Evolutionary conservation across 176 grass and related monocot species (phyloP).

Genomic region (Oryza meyeriana): DNA sequence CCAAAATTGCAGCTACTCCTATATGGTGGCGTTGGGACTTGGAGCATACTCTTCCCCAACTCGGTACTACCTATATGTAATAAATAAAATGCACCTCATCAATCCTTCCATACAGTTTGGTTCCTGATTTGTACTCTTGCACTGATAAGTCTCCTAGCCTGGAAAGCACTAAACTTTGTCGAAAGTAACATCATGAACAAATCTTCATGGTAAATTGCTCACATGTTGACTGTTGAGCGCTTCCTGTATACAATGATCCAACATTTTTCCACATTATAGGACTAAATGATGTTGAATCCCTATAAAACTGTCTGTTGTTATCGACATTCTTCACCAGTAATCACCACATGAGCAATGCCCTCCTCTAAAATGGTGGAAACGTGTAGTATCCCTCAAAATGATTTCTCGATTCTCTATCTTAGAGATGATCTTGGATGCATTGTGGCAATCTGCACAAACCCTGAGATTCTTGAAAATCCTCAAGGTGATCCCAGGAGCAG

Average conservation of each 20-base stretch:
- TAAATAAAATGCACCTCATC: background rate
- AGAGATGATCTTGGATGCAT: constrained; percentile 62
- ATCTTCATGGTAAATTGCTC: background rate
- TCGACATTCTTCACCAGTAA: constrained; percentile 58
- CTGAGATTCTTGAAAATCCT: constrained; percentile 73
- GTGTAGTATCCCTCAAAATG: constrained; percentile 58
- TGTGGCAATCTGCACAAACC: constrained; percentile 73
- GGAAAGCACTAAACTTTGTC: background rate
- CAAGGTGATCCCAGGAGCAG: constrained; percentile 37
- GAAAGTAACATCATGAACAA: background rate
- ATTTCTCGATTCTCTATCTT: constrained; percentile 60
- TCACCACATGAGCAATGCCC: constrained; percentile 62
- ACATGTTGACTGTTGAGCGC: background rate
- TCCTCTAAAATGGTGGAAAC: constrained; percentile 72
- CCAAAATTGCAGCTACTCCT: background rate
- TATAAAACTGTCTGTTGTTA: background rate
- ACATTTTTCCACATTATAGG: background rate
- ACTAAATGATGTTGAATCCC: background rate
- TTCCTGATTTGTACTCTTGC: background rate
- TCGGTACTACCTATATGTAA: background rate
- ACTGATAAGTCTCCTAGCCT: background rate
- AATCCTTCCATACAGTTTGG: background rate
- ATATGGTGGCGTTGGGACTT: background rate
- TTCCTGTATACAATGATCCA: background rate
- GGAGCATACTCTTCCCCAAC: background rate